Conservation (phyloP, 106 monocot genomes). For the Agapanthus africanus region DNA sequence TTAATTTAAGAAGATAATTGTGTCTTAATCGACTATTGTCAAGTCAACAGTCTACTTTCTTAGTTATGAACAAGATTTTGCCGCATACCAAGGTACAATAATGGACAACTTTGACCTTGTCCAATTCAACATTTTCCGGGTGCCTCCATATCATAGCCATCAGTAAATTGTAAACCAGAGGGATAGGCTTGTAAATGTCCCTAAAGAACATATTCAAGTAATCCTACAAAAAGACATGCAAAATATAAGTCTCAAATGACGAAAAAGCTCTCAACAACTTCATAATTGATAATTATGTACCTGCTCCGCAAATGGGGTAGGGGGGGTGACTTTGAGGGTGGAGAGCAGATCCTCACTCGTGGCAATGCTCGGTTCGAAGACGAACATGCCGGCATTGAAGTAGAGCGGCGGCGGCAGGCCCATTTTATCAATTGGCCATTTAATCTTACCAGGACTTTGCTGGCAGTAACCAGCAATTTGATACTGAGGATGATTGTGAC, state of each 20-base stretch:
- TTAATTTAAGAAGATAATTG: too few species aligned
- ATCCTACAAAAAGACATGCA: too few species aligned
- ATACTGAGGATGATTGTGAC: slow-evolving; percentile 61
- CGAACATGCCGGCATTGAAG: slow-evolving; percentile 95
- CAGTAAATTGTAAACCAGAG: slow-evolving; percentile 41
- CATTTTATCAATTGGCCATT: slow-evolving; percentile 49
- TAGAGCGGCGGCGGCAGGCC: slow-evolving; percentile 63
- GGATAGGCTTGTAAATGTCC: slow-evolving; percentile 43
- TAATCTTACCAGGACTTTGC: slow-evolving; percentile 55
- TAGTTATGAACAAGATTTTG: neutral
- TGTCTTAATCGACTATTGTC: too few species aligned
- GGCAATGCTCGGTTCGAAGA: slow-evolving; percentile 54
- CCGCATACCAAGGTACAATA: slow-evolving; percentile 49
- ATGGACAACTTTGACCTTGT: slow-evolving; percentile 52
- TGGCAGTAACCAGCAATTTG: slow-evolving; percentile 62
- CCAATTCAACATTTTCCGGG: slow-evolving; percentile 42
- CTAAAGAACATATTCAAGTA: slow-evolving; percentile 46
- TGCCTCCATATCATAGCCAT: slow-evolving; percentile 69
- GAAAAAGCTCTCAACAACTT: too few species aligned
- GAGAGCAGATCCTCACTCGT: slow-evolving; percentile 36
- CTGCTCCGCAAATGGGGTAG: slow-evolving; percentile 77
- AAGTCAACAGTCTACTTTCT: too few species aligned
- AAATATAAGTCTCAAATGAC: too few species aligned
- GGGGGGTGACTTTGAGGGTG: slow-evolving; percentile 25
- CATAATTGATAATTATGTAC: too few species aligned